A percentile compares a stretch with the other conserved stretches of the same genome.
phyloP scores from a whole-genome alignment of 2,329 filamentous ascomycete species.

The Aspergillus ochraceoroseus region DNA sequence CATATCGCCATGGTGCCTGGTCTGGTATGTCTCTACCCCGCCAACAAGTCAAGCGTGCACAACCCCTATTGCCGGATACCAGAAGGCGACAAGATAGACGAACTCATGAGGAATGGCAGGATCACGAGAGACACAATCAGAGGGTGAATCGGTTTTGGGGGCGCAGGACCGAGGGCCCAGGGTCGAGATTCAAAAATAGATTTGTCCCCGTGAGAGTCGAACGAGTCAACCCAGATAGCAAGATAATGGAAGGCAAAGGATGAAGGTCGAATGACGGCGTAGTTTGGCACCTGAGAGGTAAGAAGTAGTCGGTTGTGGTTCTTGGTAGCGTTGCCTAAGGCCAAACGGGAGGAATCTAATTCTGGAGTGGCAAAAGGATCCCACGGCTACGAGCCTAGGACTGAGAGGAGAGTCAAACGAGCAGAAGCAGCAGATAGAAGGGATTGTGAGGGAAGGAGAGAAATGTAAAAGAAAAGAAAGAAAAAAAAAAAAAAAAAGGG shows the following conservation, averaged over 20 bases:
- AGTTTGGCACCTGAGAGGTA: too few species aligned
- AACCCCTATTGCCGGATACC: conserved; percentile 17
- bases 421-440: conserved; percentile 2
- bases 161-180: conserved; percentile 1
- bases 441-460: background rate
- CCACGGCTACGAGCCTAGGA: conserved; percentile 4
- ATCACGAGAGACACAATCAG: conserved; percentile 18
- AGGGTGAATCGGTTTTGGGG: background rate
- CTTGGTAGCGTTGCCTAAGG: too few species aligned
- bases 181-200: conserved; percentile 4
- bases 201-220: too few species aligned
- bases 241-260: too few species aligned
- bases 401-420: conserved; percentile 7
- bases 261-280: too few species aligned
- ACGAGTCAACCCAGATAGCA: too few species aligned
- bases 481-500: conserved; percentile 12
- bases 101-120: conserved; percentile 26
- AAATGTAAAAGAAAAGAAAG: background rate
- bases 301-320: too few species aligned
- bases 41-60: conserved; percentile 21
- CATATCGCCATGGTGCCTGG: conserved; percentile 65
- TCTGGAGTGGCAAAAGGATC: conserved; percentile 8
- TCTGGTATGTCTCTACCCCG: conserved; percentile 17
- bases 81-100: conserved; percentile 20
- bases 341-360: too few species aligned